Evolutionary conservation across 345 rosid genomes (phyloP), one percentile per base, ranked within the genome.

Genomic region (Salix exigua): DNA sequence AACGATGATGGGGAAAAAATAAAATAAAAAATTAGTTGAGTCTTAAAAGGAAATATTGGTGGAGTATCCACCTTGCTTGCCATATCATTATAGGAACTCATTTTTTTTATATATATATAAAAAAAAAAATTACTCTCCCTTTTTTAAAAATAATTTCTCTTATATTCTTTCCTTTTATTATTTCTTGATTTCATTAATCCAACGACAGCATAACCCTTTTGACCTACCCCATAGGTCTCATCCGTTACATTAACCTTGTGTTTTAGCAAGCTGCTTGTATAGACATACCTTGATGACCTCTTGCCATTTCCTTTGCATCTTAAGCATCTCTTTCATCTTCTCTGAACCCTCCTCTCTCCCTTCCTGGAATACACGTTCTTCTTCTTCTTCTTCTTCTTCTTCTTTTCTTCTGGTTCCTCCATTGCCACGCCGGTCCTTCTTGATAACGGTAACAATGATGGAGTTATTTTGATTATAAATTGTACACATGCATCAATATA

Each of bases 201-300:
- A 80, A 82, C 76, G 85, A 67, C 75, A 73, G 67, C n/a, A 73
- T 65, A 61, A 16, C 75, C 75, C 70, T 75, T 58, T 78, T 21
- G 83, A 84, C 84, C 88, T 79, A 82, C 78, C 81, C 78, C 55
- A 7, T 18, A 26, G 14, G 78, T 83, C 83, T 51, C 74, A 75
- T 37, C 84, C 75, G 81, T 83, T 73, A 67, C 71, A 30, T 3
- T 63, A 28, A 3, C 17, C 42, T 44, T 21, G 55, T 65, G 50
- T 70, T 67, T 61, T 30, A 68, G 30, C 35, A 42, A 33, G 37
- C 37, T 68, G 60, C 72, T 81, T 61, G 44, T 78, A 13, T 26
- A 69, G 25, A 51, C 35, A 40, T 77, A 30, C 66, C 75, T 63
- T 71, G 55, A 71, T 71, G 55, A 71, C 74, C 76, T 64, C 69